These are phyloP conservation scores for Acrocalymma vagum DNA, from an alignment of 2,329 filamentous ascomycete species.

Conservation along the genomic window DNA sequence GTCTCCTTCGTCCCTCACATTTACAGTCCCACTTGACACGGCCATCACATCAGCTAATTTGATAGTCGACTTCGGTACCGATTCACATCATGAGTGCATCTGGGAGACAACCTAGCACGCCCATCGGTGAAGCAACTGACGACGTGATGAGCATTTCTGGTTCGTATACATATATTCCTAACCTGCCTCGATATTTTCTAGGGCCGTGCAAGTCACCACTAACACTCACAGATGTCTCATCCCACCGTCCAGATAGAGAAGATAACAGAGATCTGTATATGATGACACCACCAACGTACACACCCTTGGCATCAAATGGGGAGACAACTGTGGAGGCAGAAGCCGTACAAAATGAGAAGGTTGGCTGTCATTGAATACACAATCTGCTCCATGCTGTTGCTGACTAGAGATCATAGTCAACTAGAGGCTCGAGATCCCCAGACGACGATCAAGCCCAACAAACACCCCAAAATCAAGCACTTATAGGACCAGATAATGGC, in stretches of 20 bases:
- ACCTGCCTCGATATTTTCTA: too few relatives aligned
- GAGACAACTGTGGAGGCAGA: slow-evolving; percentile 29
- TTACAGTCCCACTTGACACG: too few relatives aligned
- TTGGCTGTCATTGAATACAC: slow-evolving; percentile 3
- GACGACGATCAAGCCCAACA: not conserved
- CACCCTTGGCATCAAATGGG: slow-evolving; percentile 12
- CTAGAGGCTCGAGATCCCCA: too few relatives aligned
- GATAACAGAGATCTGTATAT: slow-evolving; percentile 28
- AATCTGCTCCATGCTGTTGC: too few relatives aligned
- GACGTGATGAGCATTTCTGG: not conserved
- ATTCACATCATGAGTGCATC: not conserved
- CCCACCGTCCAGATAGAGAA: slow-evolving; percentile 4
- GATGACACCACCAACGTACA: slow-evolving; percentile 29
- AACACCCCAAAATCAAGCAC: not conserved
- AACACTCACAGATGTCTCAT: slow-evolving; percentile 2
- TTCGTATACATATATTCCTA: too few relatives aligned
- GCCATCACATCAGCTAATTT: too few relatives aligned
- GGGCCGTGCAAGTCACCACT: not conserved
- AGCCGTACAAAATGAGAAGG: slow-evolving; percentile 19
- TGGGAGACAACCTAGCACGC: too few relatives aligned
- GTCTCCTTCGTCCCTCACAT: too few relatives aligned
- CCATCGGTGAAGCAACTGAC: slow-evolving; percentile 1
- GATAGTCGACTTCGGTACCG: too few relatives aligned
- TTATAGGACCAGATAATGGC: slow-evolving; percentile 1
- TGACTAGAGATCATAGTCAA: too few relatives aligned